Base-by-base conservation (phyloP, 2,329 filamentous ascomycete species). In the Penicillium sp. region DNA sequence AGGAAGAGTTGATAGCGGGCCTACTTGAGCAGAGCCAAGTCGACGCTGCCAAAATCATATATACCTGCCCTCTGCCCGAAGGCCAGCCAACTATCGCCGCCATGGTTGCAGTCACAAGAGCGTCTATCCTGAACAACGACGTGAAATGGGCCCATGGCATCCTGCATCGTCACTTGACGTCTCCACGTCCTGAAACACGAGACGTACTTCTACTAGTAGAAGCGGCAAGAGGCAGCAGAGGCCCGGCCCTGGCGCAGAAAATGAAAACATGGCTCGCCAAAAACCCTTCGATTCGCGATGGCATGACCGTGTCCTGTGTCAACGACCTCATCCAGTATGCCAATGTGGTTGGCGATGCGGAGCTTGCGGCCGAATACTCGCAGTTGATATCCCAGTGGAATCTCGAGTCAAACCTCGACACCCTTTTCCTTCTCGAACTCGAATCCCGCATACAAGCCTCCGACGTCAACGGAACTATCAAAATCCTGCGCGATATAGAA, bases 151-250 rank as follows among this genome's bases (percentile, higher is more conserved):
- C 84, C 1, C 79, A 82, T 53, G 68, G 75, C 1, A 74, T 88
- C 11, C 84, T 91, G 58, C 76, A 74, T n/a, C 71, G 70, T 12
- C 60, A 80, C 45, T 63, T 74, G 1, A 18, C 24, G 6, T 62
- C 76, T 67, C 52, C 79, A 75, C 68, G 66, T 43, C 84, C 87
- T 60, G 71, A 78, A 30, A 81, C 81, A 21, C 91, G 89, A 85
- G 87, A 94, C 66, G 80, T 86, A 12, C 77, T 90, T 12, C 81
- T 94, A 45, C 83, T 90, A 52, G 92, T 88, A 85, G 87, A 90
- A 28, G 85, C 89, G 12, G 81, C 87, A 7, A 82, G 85, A 55
- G 88, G 86, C 20, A 89, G 87, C 66, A 84, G 85, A 1, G 83
- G 88, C 1, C 84, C 90, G 69, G 85, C 90, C 67, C 80, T 92